Evolutionary conservation across 2,329 filamentous ascomycete species (phyloP).

Genomic region (Ascochyta koolunga): DNA sequence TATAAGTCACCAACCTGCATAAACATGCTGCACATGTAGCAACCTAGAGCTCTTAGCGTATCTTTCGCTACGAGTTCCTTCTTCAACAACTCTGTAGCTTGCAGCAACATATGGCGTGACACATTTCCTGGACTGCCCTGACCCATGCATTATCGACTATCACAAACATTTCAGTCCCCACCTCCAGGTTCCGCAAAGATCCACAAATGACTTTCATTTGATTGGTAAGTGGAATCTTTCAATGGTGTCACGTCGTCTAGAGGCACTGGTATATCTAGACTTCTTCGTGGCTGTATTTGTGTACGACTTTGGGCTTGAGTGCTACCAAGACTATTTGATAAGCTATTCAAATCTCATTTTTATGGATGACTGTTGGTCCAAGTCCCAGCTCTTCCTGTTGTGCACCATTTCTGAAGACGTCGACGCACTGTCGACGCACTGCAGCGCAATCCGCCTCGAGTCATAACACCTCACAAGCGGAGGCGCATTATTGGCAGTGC

Average conservation of each 20-base stretch:
- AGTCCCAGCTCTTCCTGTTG: background rate
- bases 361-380: background rate
- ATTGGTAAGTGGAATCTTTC: background rate
- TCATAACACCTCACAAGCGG: background rate
- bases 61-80: background rate
- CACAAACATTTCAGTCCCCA: constrained; percentile 6
- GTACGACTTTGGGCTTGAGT: background rate
- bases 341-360: background rate
- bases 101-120: constrained; percentile 5
- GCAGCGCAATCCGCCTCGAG: background rate
- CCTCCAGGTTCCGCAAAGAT: constrained; percentile 5
- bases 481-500: background rate
- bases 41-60: background rate
- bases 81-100: constrained; percentile 2
- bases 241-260: constrained; percentile 2
- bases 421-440: background rate
- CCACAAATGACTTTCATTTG: background rate
- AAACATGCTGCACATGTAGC: background rate
- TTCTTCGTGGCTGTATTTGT: background rate
- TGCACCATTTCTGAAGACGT: background rate
- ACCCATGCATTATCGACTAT: background rate
- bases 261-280: background rate
- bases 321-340: background rate
- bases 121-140: background rate
- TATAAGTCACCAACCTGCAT: background rate